Base-by-base conservation (phyloP, 345 rosid species). In the Litchi chinensis region DNA sequence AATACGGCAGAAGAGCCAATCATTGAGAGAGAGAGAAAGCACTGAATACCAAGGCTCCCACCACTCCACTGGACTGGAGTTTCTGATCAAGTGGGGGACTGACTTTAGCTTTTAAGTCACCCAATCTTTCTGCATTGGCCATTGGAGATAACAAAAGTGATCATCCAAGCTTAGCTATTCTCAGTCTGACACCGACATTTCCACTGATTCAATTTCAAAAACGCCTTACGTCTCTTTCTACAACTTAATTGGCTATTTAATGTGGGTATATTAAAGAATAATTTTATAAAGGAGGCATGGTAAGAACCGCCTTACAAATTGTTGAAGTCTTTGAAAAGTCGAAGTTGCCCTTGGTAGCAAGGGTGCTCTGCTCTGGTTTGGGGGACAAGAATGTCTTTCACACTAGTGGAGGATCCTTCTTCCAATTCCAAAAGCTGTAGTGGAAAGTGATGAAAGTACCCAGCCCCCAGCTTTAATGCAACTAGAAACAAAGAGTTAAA, bases 121-220 rank as follows among this genome's bases (percentile, higher is more conserved):
- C 81, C 81, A 77, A 82, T 84, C 80, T 79, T 74, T 63, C 28
- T 73, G 77, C 82, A 78, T 83, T 75, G 83, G 82, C 84, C 86
- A 74, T 68, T 67, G 81, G 28, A 72, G 67, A 67, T 77, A 79
- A 66, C 77, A 40, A 70, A 74, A 67, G 74, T 71, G 76, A 83
- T 79, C 82, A 28, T 73, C 76, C 60, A 68, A 83, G 68, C 89
- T 71, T 69, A 44, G 54, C 72, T 60, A 65, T 32, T 79, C 82
- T 79, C 80, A 68, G 83, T 57, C 75, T 77, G 70, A 37, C 79
- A 73, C 65, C 46, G 32, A 1, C 32, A 11, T 6, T 1, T 50
- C n/a, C 60, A 46, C 43, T 39, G 6, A 46, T 46, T 46, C 52
- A 32, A 32, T 32, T 32, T 32, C 37, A 32, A 1, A 1, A 32